These are phyloP conservation scores for Phycomyces blakesleeanus DNA, from an alignment of 192 early-diverging fungal genomes.

Conservation along the genomic window DNA sequence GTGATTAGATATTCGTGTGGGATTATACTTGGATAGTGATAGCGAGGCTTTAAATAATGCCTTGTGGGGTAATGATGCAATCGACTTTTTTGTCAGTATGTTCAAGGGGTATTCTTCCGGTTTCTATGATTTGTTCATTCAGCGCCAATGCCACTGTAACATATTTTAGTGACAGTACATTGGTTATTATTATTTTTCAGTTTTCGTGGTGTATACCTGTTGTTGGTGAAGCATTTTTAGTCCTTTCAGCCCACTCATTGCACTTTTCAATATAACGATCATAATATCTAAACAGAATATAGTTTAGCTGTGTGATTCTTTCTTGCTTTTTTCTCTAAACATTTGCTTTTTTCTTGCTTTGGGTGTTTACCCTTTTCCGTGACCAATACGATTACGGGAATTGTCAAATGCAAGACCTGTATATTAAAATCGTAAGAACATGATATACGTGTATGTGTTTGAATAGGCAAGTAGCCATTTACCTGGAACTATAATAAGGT, in stretches of 20 bases:
- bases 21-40: background rate
- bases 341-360: too few relatives aligned
- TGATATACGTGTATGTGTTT: constrained; percentile 23
- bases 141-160: constrained; percentile 43
- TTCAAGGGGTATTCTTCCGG: constrained; percentile 26
- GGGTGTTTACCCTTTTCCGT: constrained; percentile 56
- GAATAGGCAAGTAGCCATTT: background rate
- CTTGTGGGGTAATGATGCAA: constrained; percentile 23
- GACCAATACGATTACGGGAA: constrained; percentile 54
- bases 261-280: constrained; percentile 50
- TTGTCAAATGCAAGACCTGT: constrained; percentile 59
- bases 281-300: constrained; percentile 46
- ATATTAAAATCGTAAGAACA: too few relatives aligned
- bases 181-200: too few relatives aligned
- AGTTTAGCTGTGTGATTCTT: constrained; percentile 1
- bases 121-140: constrained; percentile 39
- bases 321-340: background rate
- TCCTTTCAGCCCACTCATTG: constrained; percentile 26
- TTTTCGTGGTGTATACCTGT: too few relatives aligned
- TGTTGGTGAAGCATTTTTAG: constrained; percentile 7
- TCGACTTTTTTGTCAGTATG: constrained; percentile 29
- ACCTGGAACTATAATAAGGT: constrained; percentile 62
- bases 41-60: background rate
- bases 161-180: background rate
- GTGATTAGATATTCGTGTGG: background rate